Evolutionary conservation across 202 grass and related monocot species (phyloP).

Genomic region (Carex arenaria): DNA sequence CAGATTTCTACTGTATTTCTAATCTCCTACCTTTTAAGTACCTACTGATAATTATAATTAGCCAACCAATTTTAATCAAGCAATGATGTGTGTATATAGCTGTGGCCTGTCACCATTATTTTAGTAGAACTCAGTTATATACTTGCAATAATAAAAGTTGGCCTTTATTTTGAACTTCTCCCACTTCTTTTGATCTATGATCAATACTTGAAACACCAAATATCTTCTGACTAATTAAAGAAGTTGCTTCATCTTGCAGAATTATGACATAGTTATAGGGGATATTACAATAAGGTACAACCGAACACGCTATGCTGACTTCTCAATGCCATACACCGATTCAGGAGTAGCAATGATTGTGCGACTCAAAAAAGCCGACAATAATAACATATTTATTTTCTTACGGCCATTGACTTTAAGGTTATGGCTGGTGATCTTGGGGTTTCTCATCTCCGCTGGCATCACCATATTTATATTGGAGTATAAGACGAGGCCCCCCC

Average conservation of each 20-base stretch:
- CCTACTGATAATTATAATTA: too few relatives aligned
- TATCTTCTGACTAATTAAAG: too few relatives aligned
- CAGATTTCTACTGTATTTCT: too few relatives aligned
- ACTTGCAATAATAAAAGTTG: too few relatives aligned
- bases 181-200: not conserved
- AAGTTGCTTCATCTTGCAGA: not conserved
- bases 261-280: slow-evolving; percentile 40
- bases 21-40: too few relatives aligned
- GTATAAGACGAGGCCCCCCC: slow-evolving; percentile 21
- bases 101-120: too few relatives aligned
- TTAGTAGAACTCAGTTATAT: too few relatives aligned
- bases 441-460: slow-evolving; percentile 45
- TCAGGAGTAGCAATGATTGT: slow-evolving; percentile 60
- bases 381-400: slow-evolving; percentile 36
- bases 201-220: not conserved
- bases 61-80: too few relatives aligned
- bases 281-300: slow-evolving; percentile 59
- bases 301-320: slow-evolving; percentile 42
- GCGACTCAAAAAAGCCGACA: slow-evolving; percentile 19
- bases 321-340: slow-evolving; percentile 54
- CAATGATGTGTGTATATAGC: too few relatives aligned
- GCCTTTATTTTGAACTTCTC: not conserved
- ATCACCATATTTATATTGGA: slow-evolving; percentile 40
- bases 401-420: slow-evolving; percentile 33
- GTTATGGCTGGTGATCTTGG: slow-evolving; percentile 41